A percentile compares a stretch with the other conserved stretches of the same genome.
Evolutionary conservation across 2,329 filamentous ascomycete genomes (phyloP).

Genomic region (Fusarium devonianum): DNA sequence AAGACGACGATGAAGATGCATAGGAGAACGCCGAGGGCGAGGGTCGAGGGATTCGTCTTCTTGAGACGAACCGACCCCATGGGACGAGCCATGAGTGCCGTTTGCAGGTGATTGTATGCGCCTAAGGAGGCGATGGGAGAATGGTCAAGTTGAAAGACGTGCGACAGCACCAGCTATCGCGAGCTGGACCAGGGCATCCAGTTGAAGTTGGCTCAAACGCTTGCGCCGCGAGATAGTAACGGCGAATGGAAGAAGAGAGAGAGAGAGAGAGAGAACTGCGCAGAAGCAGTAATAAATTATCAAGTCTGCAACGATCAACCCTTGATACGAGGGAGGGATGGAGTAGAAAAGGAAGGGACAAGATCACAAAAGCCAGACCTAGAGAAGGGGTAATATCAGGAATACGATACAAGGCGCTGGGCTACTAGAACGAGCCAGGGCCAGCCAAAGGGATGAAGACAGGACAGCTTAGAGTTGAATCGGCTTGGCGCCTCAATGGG

Average conservation of each 20-base stretch:
- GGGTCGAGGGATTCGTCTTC: slow-evolving; percentile 79
- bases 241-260: slow-evolving; percentile 1
- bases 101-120: slow-evolving; percentile 14
- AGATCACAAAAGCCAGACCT: slow-evolving; percentile 23
- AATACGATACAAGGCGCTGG: slow-evolving; percentile 38
- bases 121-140: slow-evolving; percentile 2
- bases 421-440: slow-evolving; percentile 27
- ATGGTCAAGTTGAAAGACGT: slow-evolving; percentile 8
- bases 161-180: slow-evolving; percentile 35
- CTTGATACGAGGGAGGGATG: slow-evolving; percentile 4
- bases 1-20: slow-evolving; percentile 76
- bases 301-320: neutral
- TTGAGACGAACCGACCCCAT: slow-evolving; percentile 75
- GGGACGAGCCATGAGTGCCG: slow-evolving; percentile 60
- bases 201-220: slow-evolving; percentile 24
- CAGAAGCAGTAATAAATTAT: neutral
- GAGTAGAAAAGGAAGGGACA: slow-evolving; percentile 17
- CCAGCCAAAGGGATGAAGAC: slow-evolving; percentile 37
- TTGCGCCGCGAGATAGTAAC: slow-evolving; percentile 20
- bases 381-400: slow-evolving; percentile 33
- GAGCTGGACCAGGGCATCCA: slow-evolving; percentile 35
- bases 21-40: slow-evolving; percentile 74
- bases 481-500: slow-evolving; percentile 21
- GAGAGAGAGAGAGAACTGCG: too few relatives aligned
- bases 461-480: slow-evolving; percentile 42